Base-by-base conservation (phyloP, 768 basidiomycete genomes). In the Boletales sp. region DNA sequence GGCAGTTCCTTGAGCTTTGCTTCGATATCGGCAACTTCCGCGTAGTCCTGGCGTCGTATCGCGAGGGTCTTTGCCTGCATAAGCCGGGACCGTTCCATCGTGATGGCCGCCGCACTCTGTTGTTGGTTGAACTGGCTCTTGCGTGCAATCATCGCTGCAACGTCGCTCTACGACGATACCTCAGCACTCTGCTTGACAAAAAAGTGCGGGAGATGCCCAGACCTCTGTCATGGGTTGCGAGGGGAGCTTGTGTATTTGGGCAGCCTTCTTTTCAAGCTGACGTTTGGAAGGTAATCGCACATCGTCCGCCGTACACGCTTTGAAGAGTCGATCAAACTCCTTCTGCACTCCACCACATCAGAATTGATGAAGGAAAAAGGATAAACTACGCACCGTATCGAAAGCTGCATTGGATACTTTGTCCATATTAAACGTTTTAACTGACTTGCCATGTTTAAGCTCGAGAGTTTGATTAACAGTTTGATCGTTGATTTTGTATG, bases 141-240 rank as follows among this genome's bases (percentile, higher is more conserved):
- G 56, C 82, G 84, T 10, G 78, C 81, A 49, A 88, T 74, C 80
- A 87, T 90, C n/a, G 77, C 76, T n/a, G 72, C 73, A 55, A 97
- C 79, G 59, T 97, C 94, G 54, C 78, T 84, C 92, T 94, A 66
- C 21, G 5, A 58, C 14, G 41, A 39, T 40, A 36, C 37, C 43
- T 58, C 46, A 57, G 53, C 38, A 38, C n/a, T 11, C 50, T 35
- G 25, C 38, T 42, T 39, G 36, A 51, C 36, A 50, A 48, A 28
- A 6, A 18, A n/a, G 31, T 25, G 40, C 21, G 50, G 15, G 53
- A 51, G 38, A 54, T 8, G 47, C n/a, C 36, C 49, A 60, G 48
- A 92, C 94, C 77, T 95, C 92, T 1, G 94, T 95, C 70, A 90
- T 70, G 2, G 77, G 78, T 60, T 86, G 81, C 3, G 69, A 74